Base-by-base conservation (phyloP, 768 basidiomycete species). In the Russula virescens region DNA sequence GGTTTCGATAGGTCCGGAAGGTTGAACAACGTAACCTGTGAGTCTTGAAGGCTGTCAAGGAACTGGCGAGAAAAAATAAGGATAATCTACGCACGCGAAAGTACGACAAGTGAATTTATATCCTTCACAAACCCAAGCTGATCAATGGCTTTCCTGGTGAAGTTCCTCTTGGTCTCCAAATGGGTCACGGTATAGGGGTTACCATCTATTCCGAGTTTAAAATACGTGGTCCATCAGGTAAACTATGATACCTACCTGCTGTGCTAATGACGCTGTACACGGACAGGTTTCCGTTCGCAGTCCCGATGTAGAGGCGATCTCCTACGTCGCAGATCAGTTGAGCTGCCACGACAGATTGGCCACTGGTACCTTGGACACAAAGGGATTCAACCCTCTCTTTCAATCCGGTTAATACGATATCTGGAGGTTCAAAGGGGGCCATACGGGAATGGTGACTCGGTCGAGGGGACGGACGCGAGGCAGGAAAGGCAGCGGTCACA, bases 71-170 rank as follows among this genome's bases (percentile, higher is more conserved):
- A 9, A 19, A n/a, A 11, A 21, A 7, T 5, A 43, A n/a, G n/a
- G n/a, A 16, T 19, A 16, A 34, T 31, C 38, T 47, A 45, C 80
- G 62, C 70, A 93, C 95, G 95, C 26, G 91, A 89, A 5, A 98
- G 80, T 5, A 90, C 78, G 3, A 92, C 86, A 25, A 99, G 77
- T 4, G 91, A 89, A 68, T 92, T 88, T n/a, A 91, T 81, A 68
- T 93, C 90, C 65, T 86, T 86, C 66, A 98, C 81, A 57, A 86
- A 88, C 0, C 87, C 91, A 3, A 99, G 77, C 70, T 95, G 93
- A 59, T 98, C 96, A 47, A 99, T 89, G 16, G 89, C 78, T 69
- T 80, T 84, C 67, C 83, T 77, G 28, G 83, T 79, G 38, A 93
- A 71, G 14, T 74, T 77, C 69, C 86, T 87, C 82, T 81, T 91